Conservation (phyloP, 768 basidiomycete genomes). For the Gymnopilus dilepis region DNA sequence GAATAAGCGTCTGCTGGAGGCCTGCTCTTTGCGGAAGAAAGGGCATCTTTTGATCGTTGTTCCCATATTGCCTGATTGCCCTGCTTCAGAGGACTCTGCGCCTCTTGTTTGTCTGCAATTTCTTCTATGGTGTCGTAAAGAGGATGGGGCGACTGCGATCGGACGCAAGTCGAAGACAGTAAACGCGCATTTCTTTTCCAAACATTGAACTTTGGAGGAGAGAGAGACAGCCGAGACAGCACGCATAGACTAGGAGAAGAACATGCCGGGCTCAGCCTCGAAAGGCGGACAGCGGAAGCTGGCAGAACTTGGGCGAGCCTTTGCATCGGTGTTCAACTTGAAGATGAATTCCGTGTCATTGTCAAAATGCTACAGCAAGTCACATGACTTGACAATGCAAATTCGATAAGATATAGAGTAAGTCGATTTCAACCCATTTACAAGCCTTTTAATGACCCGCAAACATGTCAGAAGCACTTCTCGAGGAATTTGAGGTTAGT, state of each 20-base stretch:
- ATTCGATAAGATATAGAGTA: not conserved
- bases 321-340: slow-evolving; percentile 21
- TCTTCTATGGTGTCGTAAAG: not conserved
- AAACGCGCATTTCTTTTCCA: slow-evolving; percentile 3
- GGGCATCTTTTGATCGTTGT: slow-evolving; percentile 32
- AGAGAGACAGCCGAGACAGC: not conserved
- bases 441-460: slow-evolving; percentile 18
- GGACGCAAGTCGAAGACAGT: slow-evolving; percentile 5
- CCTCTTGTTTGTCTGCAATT: slow-evolving; percentile 8
- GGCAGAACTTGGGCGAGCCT: slow-evolving; percentile 17
- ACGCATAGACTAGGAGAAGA: not conserved
- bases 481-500: slow-evolving; percentile 90
- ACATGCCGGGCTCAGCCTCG: not conserved
- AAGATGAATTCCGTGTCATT: not conserved
- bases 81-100: no score
- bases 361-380: not conserved
- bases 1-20: slow-evolving; percentile 58
- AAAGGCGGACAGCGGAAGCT: slow-evolving; percentile 7
- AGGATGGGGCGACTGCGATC: not conserved
- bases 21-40: slow-evolving; percentile 21
- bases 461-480: slow-evolving; percentile 70
- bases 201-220: not conserved
- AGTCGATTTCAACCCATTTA: no score
- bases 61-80: slow-evolving; percentile 46
- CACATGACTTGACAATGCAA: not conserved